A percentile compares a stretch with the other conserved stretches of the same genome.
phyloP scores from a whole-genome alignment of 1,284 basidiomycete species.

The Apiotrichum domesticum region DNA sequence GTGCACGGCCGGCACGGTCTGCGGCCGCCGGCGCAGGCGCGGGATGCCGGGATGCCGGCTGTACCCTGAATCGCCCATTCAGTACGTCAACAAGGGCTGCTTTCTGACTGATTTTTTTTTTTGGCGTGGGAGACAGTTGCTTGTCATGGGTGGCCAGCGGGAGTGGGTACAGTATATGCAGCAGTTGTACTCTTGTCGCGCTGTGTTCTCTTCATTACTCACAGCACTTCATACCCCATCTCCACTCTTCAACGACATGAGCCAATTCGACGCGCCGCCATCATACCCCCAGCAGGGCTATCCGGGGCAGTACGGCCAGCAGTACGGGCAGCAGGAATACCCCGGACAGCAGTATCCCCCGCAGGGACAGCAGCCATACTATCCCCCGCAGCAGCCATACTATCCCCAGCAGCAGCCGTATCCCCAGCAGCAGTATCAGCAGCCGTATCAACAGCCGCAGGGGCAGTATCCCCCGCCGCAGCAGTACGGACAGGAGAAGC shows the following conservation, averaged over 20 bases:
- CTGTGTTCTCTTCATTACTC: too few species aligned
- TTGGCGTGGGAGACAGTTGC: too few species aligned
- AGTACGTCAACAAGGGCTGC: too few species aligned
- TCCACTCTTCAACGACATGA: background rate
- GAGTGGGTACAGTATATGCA: too few species aligned
- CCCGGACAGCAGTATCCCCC: background rate
- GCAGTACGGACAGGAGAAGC: background rate
- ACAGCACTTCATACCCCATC: too few species aligned
- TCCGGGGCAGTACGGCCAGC: background rate
- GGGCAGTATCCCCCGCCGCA: background rate
- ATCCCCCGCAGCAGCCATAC: background rate
- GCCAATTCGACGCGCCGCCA: background rate
- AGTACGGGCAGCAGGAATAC: background rate
- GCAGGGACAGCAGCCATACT: background rate
- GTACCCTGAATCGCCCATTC: too few species aligned
- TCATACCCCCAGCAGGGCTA: background rate
- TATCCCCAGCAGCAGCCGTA: background rate
- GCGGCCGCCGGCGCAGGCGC: too few species aligned
- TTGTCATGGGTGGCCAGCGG: too few species aligned
- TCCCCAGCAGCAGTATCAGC: background rate
- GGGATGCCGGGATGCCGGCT: too few species aligned
- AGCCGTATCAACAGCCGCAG: background rate
- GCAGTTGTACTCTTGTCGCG: too few species aligned
- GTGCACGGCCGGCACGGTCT: too few species aligned
- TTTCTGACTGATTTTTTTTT: too few species aligned